These are phyloP conservation scores for Pharus latifolius DNA, from an alignment of 176 grass and related monocot species.

Conservation along the genomic window DNA sequence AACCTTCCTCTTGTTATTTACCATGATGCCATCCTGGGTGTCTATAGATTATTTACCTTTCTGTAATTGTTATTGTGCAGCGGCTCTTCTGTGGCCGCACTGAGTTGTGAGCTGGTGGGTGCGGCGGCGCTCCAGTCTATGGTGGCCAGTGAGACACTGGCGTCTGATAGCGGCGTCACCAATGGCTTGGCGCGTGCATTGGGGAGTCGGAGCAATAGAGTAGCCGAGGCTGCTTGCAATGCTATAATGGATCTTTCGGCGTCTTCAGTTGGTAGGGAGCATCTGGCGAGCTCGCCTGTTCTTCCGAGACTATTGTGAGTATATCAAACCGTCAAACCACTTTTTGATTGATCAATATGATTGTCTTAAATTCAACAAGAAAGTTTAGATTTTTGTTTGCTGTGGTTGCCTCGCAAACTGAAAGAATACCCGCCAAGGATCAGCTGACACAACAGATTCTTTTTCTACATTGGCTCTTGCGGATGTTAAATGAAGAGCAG, in stretches of 20 bases:
- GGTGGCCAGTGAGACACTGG: slow-evolving; percentile 22
- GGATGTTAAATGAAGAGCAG: too few species aligned
- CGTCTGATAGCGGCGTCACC: slow-evolving; percentile 22
- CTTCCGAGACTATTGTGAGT: slow-evolving; percentile 55
- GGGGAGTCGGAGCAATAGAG: slow-evolving; percentile 13
- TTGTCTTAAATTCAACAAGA: not conserved
- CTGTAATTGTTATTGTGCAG: not conserved
- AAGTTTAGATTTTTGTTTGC: not conserved
- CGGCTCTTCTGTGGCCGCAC: slow-evolving; percentile 25
- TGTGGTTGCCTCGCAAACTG: too few species aligned
- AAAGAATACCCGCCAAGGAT: too few species aligned
- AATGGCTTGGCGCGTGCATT: slow-evolving; percentile 30
- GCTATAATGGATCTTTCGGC: slow-evolving; percentile 41
- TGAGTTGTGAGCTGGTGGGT: slow-evolving; percentile 46
- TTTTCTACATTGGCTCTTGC: too few species aligned
- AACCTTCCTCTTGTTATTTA: too few species aligned
- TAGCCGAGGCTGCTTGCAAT: slow-evolving; percentile 25
- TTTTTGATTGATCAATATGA: not conserved
- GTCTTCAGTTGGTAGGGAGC: slow-evolving; percentile 29
- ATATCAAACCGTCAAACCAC: not conserved
- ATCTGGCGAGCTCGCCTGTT: slow-evolving; percentile 18
- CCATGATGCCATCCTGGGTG: not conserved
- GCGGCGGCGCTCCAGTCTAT: slow-evolving; percentile 42
- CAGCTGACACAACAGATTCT: too few species aligned
- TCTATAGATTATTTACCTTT: not conserved